Conservation (phyloP, 2,329 filamentous ascomycete species). For the Colletotrichum agaves region DNA sequence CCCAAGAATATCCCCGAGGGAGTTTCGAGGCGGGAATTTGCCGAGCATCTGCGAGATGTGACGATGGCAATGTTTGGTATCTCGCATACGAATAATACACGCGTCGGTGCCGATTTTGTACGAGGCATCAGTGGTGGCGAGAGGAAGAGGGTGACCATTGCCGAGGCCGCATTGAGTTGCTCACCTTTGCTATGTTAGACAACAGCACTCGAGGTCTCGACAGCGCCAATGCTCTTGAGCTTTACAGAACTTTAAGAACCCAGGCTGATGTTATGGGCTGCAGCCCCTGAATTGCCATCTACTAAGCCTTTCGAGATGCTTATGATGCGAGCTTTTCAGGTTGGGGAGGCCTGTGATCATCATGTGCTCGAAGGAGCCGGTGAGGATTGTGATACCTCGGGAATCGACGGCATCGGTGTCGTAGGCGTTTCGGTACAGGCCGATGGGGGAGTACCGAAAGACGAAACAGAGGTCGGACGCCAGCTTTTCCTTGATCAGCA, state of each 20-base stretch:
- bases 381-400: slow-evolving; percentile 70
- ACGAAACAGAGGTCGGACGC: slow-evolving; percentile 68
- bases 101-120: slow-evolving; percentile 64
- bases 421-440: slow-evolving; percentile 68
- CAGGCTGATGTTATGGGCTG: slow-evolving; percentile 43
- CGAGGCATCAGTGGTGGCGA: slow-evolving; percentile 66
- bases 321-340: slow-evolving; percentile 54
- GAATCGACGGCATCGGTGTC: slow-evolving; percentile 55
- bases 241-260: slow-evolving; percentile 41
- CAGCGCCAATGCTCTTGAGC: slow-evolving; percentile 37
- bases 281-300: slow-evolving; percentile 53
- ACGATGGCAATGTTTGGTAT: slow-evolving; percentile 66
- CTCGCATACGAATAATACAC: slow-evolving; percentile 63
- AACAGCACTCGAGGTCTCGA: slow-evolving; percentile 63
- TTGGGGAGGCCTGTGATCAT: slow-evolving; percentile 70
- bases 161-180: slow-evolving; percentile 46
- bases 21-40: slow-evolving; percentile 52
- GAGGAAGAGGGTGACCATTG: slow-evolving; percentile 53
- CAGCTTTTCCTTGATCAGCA: background rate
- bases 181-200: slow-evolving; percentile 47
- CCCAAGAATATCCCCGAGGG: slow-evolving; percentile 60
- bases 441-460: slow-evolving; percentile 76
- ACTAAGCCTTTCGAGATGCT: slow-evolving; percentile 70
- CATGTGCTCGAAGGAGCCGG: slow-evolving; percentile 73
- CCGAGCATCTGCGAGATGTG: slow-evolving; percentile 61